These are phyloP conservation scores for Candida incommunis DNA, from an alignment of 805 yeast genomes.

Conservation along the genomic window DNA sequence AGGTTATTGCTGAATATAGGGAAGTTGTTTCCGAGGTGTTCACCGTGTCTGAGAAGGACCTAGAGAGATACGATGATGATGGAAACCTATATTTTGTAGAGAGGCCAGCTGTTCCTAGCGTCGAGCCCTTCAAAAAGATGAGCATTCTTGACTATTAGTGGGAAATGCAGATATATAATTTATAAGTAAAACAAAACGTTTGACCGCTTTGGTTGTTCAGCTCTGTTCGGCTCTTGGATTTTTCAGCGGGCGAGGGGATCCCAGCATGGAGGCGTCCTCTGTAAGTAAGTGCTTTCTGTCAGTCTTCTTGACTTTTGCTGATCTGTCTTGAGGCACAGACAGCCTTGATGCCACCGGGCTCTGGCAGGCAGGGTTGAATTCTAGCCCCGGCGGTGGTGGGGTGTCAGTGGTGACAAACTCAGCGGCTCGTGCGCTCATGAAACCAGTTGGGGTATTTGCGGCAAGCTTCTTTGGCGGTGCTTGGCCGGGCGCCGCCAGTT, in stretches of 20 bases:
- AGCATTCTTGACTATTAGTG: not conserved
- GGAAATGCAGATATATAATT: not conserved
- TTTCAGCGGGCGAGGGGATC: no score
- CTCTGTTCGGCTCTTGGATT: no score
- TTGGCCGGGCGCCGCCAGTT: no score
- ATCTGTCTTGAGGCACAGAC: not conserved
- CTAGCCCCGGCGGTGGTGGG: not conserved
- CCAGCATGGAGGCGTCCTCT: not conserved
- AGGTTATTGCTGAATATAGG: constrained; percentile 38
- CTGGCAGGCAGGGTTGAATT: not conserved
- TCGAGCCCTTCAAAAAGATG: not conserved
- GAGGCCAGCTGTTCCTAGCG: constrained; percentile 10
- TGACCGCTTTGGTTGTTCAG: no score
- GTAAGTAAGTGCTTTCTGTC: not conserved
- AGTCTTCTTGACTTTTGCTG: not conserved
- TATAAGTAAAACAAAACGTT: no score
- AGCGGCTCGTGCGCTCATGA: not conserved
- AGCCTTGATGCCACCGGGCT: not conserved
- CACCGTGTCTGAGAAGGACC: constrained; percentile 65
- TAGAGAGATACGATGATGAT: constrained; percentile 79
- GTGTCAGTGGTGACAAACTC: not conserved
- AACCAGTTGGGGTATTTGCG: not conserved
- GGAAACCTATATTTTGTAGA: constrained; percentile 67
- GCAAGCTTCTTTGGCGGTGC: no score
- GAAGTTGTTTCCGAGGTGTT: constrained; percentile 66